Base-by-base conservation (phyloP, 2,329 filamentous ascomycete genomes). In the Tothia fuscella region DNA sequence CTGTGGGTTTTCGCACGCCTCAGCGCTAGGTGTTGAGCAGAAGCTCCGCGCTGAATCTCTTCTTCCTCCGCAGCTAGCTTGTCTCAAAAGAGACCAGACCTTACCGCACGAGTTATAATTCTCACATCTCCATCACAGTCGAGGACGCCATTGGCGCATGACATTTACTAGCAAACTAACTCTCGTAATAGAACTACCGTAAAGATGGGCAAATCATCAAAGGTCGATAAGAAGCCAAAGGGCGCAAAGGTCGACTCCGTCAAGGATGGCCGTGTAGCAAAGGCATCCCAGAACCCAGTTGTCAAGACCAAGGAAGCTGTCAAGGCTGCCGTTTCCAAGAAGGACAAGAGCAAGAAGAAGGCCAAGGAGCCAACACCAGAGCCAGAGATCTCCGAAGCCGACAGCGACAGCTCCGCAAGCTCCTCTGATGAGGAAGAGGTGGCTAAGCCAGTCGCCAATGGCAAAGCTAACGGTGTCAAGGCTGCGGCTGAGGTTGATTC, bases 221-320 rank as follows among this genome's bases (percentile, higher is more conserved):
- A 29, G 30, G 41, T 21, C 49, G 59, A 60, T 57, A 82, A 81
- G 67, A 71, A 78, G 57, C 66, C 67, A 60, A 75, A 75, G 64
- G 75, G 74, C 65, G 56, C 39, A 50, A 68, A 71, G 56, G 58
- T 65, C 52, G 61, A 65, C 54, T 57, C 64, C 51, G 76, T 78
- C 62, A 84, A 83, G 70, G 71, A 70, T 52, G 77, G 70, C 51
- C 73, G 74, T 50, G 70, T 83, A 54, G 74, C 72, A 65, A 87
- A 86, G 70, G 58, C 77, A 41, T 67, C 74, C 47, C 70, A 80
- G 60, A 72, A 71, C 49, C 63, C 76, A 56, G 80, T 77, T 64
- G 64, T 70, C 47, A 81, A 81, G 68, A 71, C 75, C 53, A 82
- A 82, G 70, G 69, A 77, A 49, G 57, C 74, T 44, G 76, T 76